A percentile compares a stretch with the other conserved stretches of the same genome.
These are phyloP conservation scores for Pharnaceum exiguum DNA, from an alignment of 148 eudicot genomes.

Conservation along the genomic window DNA sequence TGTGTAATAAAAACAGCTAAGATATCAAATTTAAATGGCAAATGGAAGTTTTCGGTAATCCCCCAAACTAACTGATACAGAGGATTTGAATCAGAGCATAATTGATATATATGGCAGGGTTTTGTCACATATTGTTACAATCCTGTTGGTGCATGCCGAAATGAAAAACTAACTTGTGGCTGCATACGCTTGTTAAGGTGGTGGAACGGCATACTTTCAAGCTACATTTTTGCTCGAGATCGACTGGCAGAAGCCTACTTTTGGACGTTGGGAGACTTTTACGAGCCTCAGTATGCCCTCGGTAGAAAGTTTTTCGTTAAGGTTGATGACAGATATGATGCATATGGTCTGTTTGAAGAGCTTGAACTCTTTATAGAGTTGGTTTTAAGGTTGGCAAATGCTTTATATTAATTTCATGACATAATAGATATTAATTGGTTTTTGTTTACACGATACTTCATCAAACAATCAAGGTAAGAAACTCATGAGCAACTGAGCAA, in stretches of 20 bases:
- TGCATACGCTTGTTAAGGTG: too few species aligned
- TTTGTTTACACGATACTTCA: too few species aligned
- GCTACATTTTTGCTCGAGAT: constrained; percentile 27
- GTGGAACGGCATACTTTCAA: constrained; percentile 28
- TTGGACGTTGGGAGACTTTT: constrained; percentile 23
- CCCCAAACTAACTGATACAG: too few species aligned
- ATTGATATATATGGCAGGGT: too few species aligned
- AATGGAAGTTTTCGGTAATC: too few species aligned
- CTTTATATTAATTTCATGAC: not conserved
- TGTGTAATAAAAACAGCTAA: too few species aligned
- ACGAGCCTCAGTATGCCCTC: constrained; percentile 27
- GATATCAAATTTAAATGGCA: too few species aligned
- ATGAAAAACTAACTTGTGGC: too few species aligned
- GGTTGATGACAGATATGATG: constrained; percentile 39
- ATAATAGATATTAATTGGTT: not conserved
- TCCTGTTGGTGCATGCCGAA: not conserved
- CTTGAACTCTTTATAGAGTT: constrained; percentile 22
- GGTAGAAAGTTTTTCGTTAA: constrained; percentile 21
- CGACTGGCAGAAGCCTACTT: constrained; percentile 31
- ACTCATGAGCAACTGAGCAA: not conserved
- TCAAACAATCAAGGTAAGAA: not conserved
- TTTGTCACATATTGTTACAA: not conserved
- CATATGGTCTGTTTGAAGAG: constrained; percentile 34
- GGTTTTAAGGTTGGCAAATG: constrained; percentile 14
- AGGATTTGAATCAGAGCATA: too few species aligned